A percentile compares a stretch with the other conserved stretches of the same genome.
Evolutionary conservation across 345 rosid genomes (phyloP).

Genomic region (Populus simonii): DNA sequence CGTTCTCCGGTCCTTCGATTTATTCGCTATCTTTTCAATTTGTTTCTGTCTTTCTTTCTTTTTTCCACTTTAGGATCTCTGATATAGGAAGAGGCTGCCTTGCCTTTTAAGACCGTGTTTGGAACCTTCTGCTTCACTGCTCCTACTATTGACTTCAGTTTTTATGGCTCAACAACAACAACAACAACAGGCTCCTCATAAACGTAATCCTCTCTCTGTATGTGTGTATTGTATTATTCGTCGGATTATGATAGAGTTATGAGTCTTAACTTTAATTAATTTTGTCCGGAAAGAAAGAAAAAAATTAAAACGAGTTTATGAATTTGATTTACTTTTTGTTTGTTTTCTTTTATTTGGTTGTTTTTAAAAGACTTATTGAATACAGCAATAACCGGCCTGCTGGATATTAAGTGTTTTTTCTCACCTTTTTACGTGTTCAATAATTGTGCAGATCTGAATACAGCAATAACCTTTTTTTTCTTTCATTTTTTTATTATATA

Average conservation of each 20-base stretch:
- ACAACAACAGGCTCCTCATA: not conserved
- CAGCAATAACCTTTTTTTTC: not conserved
- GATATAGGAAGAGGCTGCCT: not conserved
- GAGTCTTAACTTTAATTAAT: no score
- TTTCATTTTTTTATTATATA: not conserved
- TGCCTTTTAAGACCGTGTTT: slow-evolving; percentile 8
- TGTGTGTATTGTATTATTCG: no score
- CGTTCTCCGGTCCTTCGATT: not conserved
- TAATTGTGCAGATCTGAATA: not conserved
- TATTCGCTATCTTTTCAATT: not conserved
- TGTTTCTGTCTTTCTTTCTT: not conserved
- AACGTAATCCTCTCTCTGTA: not conserved
- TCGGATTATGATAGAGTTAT: no score
- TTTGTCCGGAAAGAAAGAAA: no score
- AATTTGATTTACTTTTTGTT: not conserved
- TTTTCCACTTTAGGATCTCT: not conserved
- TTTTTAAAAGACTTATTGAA: not conserved
- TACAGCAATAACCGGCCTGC: not conserved
- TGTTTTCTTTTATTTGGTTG: not conserved
- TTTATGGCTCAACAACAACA: slow-evolving; percentile 2
- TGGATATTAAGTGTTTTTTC: not conserved
- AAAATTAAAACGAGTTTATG: not conserved
- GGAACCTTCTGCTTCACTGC: not conserved
- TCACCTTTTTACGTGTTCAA: not conserved
- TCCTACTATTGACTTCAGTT: not conserved